Base-by-base conservation (phyloP, 768 basidiomycete species). In the Kwoniella sp. region DNA sequence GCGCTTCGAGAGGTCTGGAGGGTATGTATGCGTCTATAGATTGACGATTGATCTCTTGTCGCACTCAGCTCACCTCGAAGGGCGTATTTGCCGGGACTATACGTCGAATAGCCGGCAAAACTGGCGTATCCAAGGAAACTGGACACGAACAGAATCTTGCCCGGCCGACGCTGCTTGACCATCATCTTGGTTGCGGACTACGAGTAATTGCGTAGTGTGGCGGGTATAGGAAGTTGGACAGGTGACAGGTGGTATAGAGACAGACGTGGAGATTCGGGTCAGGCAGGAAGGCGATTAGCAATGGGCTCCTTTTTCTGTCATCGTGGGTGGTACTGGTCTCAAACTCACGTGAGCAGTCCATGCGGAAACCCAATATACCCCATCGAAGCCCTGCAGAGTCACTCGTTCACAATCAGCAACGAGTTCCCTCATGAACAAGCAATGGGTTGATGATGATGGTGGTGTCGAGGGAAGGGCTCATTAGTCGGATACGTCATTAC, bases 41-140 rank as follows among this genome's bases (percentile, higher is more conserved):
- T n/a, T n/a, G n/a, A n/a, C n/a, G n/a, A n/a, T n/a, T n/a, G n/a
- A n/a, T n/a, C 2, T 20, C 67, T n/a, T n/a, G n/a, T n/a, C n/a
- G n/a, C n/a, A n/a, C n/a, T n/a, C n/a, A n/a, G n/a, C 81, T 48
- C 69, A 92, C 92, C 92, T 81, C 91, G 82, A 5, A 95, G 77
- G 8, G 93, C 93, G 71, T 90, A 89, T 76, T 95, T 95, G 11
- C 87, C 89, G 0, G 92, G 91, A 0, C 90, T 83, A 79, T 95
- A 95, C 0, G 87, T 86, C 1, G 88, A 83, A 71, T 88, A 95
- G 0, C 93, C 93, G 2, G 90, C 81, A 60, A 93, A 86, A 1
- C 86, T 85, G 83, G 92, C 88, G 72, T 87, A 87, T 0, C 87
- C 90, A 12, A 93, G 80, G 4, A 87, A 86, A 0, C 90, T 92